Conservation (phyloP, 2,329 filamentous ascomycete genomes). For the Ascochyta pisi region DNA sequence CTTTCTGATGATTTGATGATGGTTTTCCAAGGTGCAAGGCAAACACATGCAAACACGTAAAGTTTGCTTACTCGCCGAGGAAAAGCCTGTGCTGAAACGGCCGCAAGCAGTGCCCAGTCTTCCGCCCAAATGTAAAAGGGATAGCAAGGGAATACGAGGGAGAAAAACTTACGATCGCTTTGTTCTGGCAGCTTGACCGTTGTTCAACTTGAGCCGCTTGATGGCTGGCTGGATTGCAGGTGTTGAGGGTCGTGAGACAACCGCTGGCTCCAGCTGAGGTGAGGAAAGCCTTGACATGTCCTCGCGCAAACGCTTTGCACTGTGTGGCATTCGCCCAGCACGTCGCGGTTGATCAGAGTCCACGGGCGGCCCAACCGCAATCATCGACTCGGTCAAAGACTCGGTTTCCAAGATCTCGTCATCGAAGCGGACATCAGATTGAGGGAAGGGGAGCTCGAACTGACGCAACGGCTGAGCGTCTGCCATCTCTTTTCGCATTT, state of each 20-base stretch:
- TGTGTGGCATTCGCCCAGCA: slow-evolving; percentile 36
- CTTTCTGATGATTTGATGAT: slow-evolving; percentile 34
- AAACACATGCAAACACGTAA: slow-evolving; percentile 44
- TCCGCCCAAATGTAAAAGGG: slow-evolving; percentile 19
- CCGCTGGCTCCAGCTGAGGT: slow-evolving; percentile 40
- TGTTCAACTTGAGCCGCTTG: slow-evolving; percentile 46
- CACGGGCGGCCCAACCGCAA: slow-evolving; percentile 45
- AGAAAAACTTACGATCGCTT: slow-evolving; percentile 48
- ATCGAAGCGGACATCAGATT: slow-evolving; percentile 46
- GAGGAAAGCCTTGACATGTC: slow-evolving; percentile 41
- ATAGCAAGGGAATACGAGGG: slow-evolving; percentile 19
- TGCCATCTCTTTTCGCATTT: slow-evolving; percentile 35
- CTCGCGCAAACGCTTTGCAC: slow-evolving; percentile 43
- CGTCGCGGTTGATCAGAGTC: slow-evolving; percentile 40
- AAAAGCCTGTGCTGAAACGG: slow-evolving; percentile 35
- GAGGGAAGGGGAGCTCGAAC: slow-evolving; percentile 30
- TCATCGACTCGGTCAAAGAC: slow-evolving; percentile 45
- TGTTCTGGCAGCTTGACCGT: slow-evolving; percentile 45
- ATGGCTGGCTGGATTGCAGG: slow-evolving; percentile 38
- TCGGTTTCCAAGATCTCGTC: slow-evolving; percentile 47
- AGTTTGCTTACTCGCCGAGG: slow-evolving; percentile 42
- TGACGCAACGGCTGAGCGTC: slow-evolving; percentile 34
- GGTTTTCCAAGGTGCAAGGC: slow-evolving; percentile 25
- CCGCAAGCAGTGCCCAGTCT: slow-evolving; percentile 30
- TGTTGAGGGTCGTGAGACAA: slow-evolving; percentile 43